Evolutionary conservation across 345 rosid species (phyloP).

Genomic region (Salix dunnii): DNA sequence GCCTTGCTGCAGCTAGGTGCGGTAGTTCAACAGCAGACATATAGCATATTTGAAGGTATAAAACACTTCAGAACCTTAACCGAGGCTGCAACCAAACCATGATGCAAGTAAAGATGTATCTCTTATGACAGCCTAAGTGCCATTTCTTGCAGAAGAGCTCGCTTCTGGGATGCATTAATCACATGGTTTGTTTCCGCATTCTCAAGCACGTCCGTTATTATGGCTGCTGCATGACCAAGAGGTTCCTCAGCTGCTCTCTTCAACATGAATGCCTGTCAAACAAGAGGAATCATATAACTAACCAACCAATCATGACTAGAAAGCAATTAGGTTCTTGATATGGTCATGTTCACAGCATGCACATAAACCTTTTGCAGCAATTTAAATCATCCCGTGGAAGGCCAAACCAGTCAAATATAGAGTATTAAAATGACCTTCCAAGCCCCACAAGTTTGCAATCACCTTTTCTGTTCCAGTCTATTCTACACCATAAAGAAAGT

Average conservation of each 20-base stretch:
- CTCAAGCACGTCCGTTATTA: conserved; percentile 85
- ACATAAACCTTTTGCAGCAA: neutral
- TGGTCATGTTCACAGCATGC: neutral
- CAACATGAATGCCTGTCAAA: conserved; percentile 85
- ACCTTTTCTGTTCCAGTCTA: neutral
- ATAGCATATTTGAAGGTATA: neutral
- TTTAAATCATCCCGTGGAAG: neutral
- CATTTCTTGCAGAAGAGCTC: conserved; percentile 95
- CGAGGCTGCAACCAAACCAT: conserved; percentile 3
- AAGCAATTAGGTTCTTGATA: neutral
- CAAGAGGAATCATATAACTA: neutral
- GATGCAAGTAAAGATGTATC: neutral
- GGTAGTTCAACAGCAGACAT: neutral
- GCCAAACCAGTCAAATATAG: neutral
- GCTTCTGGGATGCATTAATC: conserved; percentile 83
- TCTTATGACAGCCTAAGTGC: conserved; percentile 70
- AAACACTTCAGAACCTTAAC: neutral
- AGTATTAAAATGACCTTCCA: neutral
- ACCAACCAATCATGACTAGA: neutral
- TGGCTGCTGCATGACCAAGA: conserved; percentile 92
- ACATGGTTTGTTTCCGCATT: conserved; percentile 80
- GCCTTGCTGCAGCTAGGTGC: conserved; percentile 2
- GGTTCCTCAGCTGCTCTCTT: conserved; percentile 87
- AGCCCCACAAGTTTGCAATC: neutral
- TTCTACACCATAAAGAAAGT: neutral